Evolutionary conservation across 2,329 filamentous ascomycete genomes (phyloP), one percentile per base, ranked within the genome.

Genomic region (Colletotrichum sp.): DNA sequence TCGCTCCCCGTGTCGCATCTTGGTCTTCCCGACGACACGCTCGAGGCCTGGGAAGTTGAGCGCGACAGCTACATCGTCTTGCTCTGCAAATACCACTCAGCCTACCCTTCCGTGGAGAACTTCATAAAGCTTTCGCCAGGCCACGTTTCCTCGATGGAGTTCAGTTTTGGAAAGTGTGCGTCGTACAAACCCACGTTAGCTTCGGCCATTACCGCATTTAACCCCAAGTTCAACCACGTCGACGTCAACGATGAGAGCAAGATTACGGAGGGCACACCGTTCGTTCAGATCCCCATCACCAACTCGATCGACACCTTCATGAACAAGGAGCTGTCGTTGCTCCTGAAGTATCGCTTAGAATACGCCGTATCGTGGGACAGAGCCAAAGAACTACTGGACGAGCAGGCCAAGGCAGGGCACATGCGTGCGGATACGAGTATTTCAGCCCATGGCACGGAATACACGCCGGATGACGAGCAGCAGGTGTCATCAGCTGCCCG

Each of bases 1-100:
- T 95, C 95, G 1, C 90, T 94, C 34, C 92, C 92, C 6, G 90
- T 95, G 34, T 87, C 89, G 6, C 94, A 94, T 79, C 89, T 98
- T 2, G 92, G 90, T 1, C 90, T 98, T 15, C 93, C 95, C 0
- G 89, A 93, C 49, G 94, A 96, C 80, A 93, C 92, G 1, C 90
- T 95, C 83, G 89, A 93, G 80, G 94, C 95, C 2, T 98, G 96
- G 96, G 90, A 93, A 76, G 83, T 98, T 13, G 84, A 90, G 16
- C 84, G 88, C 0, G 84, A 88, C 1, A 93, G 96, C 39, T 96
- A 96, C 80, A 83, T 98, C 52, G 90, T 96, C 6, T 87, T 98
- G 6, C 86, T 98, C 26, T 89, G 97, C 59, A 90, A 90, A 44
- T 94, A 94, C 78, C 85, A 88, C 0, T 83, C 84, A n/a, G 88